Conservation (phyloP, 306 rosid genomes). For the Cicer judaicum region DNA sequence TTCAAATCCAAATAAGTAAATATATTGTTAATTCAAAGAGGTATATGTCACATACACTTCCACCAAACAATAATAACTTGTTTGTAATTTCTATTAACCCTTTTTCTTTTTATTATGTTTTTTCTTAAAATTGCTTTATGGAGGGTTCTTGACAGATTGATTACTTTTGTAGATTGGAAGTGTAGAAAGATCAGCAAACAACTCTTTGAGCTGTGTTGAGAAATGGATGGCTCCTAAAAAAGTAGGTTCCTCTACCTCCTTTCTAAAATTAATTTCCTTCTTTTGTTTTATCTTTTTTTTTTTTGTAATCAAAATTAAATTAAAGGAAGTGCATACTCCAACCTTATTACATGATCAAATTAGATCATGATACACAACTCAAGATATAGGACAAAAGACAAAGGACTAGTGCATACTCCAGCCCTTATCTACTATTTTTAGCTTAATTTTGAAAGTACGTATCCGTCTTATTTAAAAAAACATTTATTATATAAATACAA, state of each 20-base stretch:
- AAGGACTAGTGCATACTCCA: no score
- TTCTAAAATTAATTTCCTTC: neutral
- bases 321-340: neutral
- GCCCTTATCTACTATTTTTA: no score
- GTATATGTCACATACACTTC: neutral
- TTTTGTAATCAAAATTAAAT: neutral
- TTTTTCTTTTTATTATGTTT: neutral
- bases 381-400: no score
- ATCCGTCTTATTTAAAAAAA: no score
- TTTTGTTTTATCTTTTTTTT: neutral
- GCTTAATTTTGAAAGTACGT: no score
- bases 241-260: slow-evolving; percentile 34
- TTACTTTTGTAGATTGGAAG: slow-evolving; percentile 64
- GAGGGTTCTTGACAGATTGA: slow-evolving; percentile 21
- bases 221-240: slow-evolving; percentile 82
- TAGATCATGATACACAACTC: no score
- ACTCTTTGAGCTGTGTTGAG: slow-evolving; percentile 55
- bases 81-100: neutral
- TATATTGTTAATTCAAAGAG: no score
- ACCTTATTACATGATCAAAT: neutral
- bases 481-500: no score
- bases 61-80: neutral
- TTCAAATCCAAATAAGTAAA: no score
- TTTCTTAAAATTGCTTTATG: neutral
- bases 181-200: slow-evolving; percentile 58